Base-by-base conservation (phyloP, 2,329 filamentous ascomycete genomes). In the Hirsutella thompsonii region DNA sequence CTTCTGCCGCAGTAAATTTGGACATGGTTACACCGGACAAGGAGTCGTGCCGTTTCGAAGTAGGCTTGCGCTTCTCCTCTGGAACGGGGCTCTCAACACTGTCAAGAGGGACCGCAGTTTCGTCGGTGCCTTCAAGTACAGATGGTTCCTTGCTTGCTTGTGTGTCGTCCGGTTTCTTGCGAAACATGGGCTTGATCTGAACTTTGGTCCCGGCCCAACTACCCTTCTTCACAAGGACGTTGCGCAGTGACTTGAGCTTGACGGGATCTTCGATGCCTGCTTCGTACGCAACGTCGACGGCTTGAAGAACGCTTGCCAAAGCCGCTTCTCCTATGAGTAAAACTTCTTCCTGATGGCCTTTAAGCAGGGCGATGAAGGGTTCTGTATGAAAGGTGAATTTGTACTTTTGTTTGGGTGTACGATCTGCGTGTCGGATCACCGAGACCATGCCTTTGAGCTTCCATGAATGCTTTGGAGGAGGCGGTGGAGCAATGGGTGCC, bases 111-210 rank as follows among this genome's bases (percentile, higher is more conserved):
- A 50, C 44, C 6, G 52, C 41, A 2, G 47, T 46, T 37, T 55
- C 52, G 34, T 51, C 45, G 36, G 52, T 47, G 38, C 62, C 58
- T 11, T 62, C 54, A 5, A 49, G 18, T 13, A 46, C 46, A 5
- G 55, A 48, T 26, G 60, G 48, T 44, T 67, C 66, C 11, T 62
- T 56, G 4, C 62, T 55, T 2, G 56, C 44, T 3, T 55, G 38
- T 44, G 66, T 57, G 47, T 80, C 76, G 39, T 83, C 76, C 54
- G 79, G 86, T 54, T 87, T 81, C 65, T 90, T 94, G 39, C 89
- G 80, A 61, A 98, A 98, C 88, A 98, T 94, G 9, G 92, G 92
- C 61, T 98, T 98, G 58, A 98, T 96, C 61, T 98, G 92, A 2
- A 98, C 88, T 60, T 98, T 98, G 1, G 92, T 98, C 1, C 92